Percentiles rank a stretch among this genome's conserved stretches.
Evolutionary conservation across 768 basidiomycete species (phyloP).

Genomic region (Boletus patriciae): DNA sequence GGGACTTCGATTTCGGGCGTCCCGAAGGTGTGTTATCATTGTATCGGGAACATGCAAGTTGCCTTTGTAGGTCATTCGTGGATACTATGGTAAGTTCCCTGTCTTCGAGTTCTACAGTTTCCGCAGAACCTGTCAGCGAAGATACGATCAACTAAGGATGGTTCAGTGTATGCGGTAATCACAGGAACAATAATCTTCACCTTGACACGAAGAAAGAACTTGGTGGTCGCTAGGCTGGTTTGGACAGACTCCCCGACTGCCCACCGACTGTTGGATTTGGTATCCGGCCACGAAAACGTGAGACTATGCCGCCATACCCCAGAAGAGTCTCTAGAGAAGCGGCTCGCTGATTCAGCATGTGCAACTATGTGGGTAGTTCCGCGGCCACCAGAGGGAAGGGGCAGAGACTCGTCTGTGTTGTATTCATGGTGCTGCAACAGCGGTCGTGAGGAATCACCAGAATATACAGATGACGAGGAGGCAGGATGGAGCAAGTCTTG

Average conservation of each 20-base stretch:
- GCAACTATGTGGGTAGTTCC: conserved; percentile 53
- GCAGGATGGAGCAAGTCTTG: conserved; percentile 21
- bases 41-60: conserved; percentile 61
- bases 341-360: conserved; percentile 57
- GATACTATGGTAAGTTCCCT: conserved; percentile 65
- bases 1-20: conserved; percentile 59
- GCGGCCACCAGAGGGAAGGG: conserved; percentile 20
- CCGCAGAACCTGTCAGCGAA: conserved; percentile 47
- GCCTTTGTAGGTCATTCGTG: conserved; percentile 68
- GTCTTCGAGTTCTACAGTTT: conserved; percentile 68
- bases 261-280: conserved; percentile 71
- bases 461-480: conserved; percentile 26
- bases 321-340: conserved; percentile 53
- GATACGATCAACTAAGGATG: conserved; percentile 47
- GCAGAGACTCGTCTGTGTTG: conserved; percentile 10
- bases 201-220: conserved; percentile 72
- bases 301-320: conserved; percentile 66
- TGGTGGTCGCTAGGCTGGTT: conserved; percentile 61
- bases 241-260: conserved; percentile 76
- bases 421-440: conserved; percentile 22
- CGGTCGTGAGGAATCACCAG: conserved; percentile 27
- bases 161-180: conserved; percentile 14
- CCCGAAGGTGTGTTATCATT: conserved; percentile 38
- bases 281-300: conserved; percentile 69
- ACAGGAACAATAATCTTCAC: conserved; percentile 36